Percentiles rank a stretch among this genome's conserved stretches.
These are phyloP conservation scores for Dactylellina leptospora DNA, from an alignment of 2,329 filamentous ascomycete genomes.

Conservation along the genomic window DNA sequence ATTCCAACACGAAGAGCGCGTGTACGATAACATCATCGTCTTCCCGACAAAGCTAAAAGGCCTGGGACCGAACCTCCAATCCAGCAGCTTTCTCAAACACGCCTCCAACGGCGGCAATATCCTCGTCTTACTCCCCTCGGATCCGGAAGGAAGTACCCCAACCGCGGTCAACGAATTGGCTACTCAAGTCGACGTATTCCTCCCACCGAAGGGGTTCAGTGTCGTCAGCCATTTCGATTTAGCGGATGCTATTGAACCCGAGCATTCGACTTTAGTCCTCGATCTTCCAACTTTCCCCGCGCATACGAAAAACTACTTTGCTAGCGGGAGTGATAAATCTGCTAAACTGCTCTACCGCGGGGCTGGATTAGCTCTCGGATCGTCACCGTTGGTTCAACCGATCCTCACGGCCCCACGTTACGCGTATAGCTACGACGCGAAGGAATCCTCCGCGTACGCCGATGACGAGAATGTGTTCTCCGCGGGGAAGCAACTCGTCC, in stretches of 20 bases:
- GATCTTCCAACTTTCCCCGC: slow-evolving; percentile 73
- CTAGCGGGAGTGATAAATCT: slow-evolving; percentile 66
- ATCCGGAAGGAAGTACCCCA: slow-evolving; percentile 65
- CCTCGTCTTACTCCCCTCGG: slow-evolving; percentile 81
- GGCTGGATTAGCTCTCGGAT: slow-evolving; percentile 82
- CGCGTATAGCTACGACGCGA: slow-evolving; percentile 92
- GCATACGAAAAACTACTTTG: slow-evolving; percentile 81
- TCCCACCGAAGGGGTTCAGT: slow-evolving; percentile 85
- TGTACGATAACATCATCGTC: slow-evolving; percentile 89
- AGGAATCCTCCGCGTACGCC: slow-evolving; percentile 74
- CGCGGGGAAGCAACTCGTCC: slow-evolving; percentile 79
- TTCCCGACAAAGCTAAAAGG: slow-evolving; percentile 92
- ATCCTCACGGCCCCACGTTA: slow-evolving; percentile 83
- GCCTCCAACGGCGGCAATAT: slow-evolving; percentile 92
- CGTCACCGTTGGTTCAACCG: slow-evolving; percentile 79
- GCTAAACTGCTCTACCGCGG: slow-evolving; percentile 78
- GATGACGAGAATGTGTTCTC: slow-evolving; percentile 80
- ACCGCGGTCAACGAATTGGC: slow-evolving; percentile 56
- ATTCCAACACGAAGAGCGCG: slow-evolving; percentile 85
- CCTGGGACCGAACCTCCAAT: slow-evolving; percentile 86
- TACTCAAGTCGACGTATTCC: slow-evolving; percentile 71
- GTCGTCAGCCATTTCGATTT: slow-evolving; percentile 97
- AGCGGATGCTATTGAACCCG: slow-evolving; percentile 76
- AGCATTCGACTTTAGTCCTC: slow-evolving; percentile 89
- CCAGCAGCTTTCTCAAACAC: slow-evolving; percentile 87